Base-by-base conservation (phyloP, 305 asterid genomes). In the Andrographis paniculata region DNA sequence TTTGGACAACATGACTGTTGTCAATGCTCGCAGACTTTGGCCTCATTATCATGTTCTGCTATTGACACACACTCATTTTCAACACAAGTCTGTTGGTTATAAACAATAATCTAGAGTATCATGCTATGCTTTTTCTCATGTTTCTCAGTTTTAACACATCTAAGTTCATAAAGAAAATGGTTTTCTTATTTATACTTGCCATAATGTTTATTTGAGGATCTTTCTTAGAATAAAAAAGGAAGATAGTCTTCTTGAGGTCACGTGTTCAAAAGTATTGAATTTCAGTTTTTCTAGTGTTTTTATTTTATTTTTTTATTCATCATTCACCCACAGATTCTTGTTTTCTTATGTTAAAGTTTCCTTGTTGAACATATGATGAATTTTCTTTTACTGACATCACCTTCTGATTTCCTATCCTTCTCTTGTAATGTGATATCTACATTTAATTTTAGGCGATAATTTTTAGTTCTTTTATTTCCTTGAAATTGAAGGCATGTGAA, bases 401-500 rank as follows among this genome's bases (percentile, higher is more conserved):
- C n/a, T n/a, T n/a, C n/a, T n/a, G n/a, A 13, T 6, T 1, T 7
- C n/a, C n/a, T 33, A 6, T 33, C n/a, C 38, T 8, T 24, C 4
- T 24, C 17, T 35, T 39, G 18, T 36, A 19, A 27, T 22, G 22
- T 31, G 11, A 5, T 31, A 10, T 11, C 33, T 24, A 36, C 21
- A 44, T 20, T 53, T 24, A 24, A 23, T 38, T 61, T 27, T 28
- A 45, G 35, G 17, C 21, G 49, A 55, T 51, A 47, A 46, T 59
- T 22, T 43, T 56, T 18, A 44, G 49, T 36, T 47, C n/a, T 47
- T 19, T 30, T 51, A 27, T 59, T 24, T 59, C 45, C 24, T 48
- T 46, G 57, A 53, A 20, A 36, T 50, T 46, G 49, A 60, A 88
- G 95, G 89, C 89, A 59, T 88, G 89, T 60, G 87, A 81, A 50